These are phyloP conservation scores for Teratosphaeria nubilosa DNA, from an alignment of 2,329 filamentous ascomycete species.

Conservation along the genomic window DNA sequence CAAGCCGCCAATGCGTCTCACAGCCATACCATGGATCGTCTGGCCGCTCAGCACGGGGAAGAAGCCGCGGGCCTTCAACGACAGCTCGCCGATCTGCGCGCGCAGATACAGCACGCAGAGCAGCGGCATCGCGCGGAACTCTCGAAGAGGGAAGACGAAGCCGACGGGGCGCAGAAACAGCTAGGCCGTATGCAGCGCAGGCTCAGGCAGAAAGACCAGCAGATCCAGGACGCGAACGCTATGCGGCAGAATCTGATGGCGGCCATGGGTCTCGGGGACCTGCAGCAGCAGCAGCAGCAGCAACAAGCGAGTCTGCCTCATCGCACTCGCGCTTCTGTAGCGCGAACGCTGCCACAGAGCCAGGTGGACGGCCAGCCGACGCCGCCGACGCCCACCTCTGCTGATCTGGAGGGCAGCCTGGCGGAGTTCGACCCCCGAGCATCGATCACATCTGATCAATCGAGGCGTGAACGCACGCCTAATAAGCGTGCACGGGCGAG, in stretches of 20 bases:
- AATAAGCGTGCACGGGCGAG: constrained; percentile 32
- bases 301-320: constrained; percentile 10
- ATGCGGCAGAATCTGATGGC: constrained; percentile 28
- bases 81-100: background rate
- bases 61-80: constrained; percentile 2
- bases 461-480: constrained; percentile 27
- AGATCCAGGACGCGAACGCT: constrained; percentile 29
- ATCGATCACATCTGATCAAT: constrained; percentile 19
- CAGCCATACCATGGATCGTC: constrained; percentile 1
- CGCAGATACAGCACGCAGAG: background rate
- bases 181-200: constrained; percentile 11
- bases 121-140: constrained; percentile 1
- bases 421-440: constrained; percentile 2
- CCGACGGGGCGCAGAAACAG: background rate
- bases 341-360: background rate
- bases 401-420: constrained; percentile 9
- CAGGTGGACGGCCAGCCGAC: constrained; percentile 5
- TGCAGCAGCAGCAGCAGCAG: too few relatives aligned
- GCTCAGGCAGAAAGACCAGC: constrained; percentile 25
- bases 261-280: constrained; percentile 24
- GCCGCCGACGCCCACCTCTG: constrained; percentile 7
- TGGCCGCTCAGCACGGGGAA: constrained; percentile 6
- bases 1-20: constrained; percentile 9
- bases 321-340: constrained; percentile 7
- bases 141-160: background rate